Evolutionary conservation across 371 early-diverging fungal species (phyloP), one percentile per base, ranked within the genome.

Genomic region (Fennellomyces sp.): DNA sequence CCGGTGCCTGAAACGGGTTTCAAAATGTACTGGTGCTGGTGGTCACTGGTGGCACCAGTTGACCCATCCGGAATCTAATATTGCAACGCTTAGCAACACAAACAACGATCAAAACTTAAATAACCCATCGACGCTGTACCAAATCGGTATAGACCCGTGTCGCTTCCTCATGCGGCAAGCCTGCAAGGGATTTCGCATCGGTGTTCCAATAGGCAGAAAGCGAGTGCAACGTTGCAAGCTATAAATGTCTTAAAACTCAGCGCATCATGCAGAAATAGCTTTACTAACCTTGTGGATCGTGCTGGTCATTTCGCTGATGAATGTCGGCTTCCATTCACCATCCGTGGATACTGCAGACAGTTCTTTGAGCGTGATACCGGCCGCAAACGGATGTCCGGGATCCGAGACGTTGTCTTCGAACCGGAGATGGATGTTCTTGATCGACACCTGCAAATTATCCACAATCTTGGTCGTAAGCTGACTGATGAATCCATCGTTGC

Each of bases 361-460:
- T 49, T 90, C 91, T 29, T 83, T 79, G 5, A 95, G 73, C 0
- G 93, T 93, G 35, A 93, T 69, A 13, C 95, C 95, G 15, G 88
- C 82, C 0, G 91, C 82, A 67, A 93, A 90, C 39, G 88, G 87
- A 47, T 79, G 80, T 35, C 83, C 78, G 2, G 86, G 85, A 68
- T 82, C 80, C 30, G 87, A 88, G 47, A 83, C 57, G 10, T 74
- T 68, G 69, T 95, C 96, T 64, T 92, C 94, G 62, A 91, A 95
- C 10, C 93, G 76, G 60, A 95, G 79, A 66, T 94, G 95, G 30
- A 95, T 92, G 70, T 92, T 91, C 50, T 86, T 86, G 70, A 95
- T 91, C n/a, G 87, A 82, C 5, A 95, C 78, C 66, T 95, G 94
- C 39, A 95, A 64, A 66, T 95, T 95, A 66, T 95, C 93, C 27